A percentile compares a stretch with the other conserved stretches of the same genome.
Conservation (phyloP, 2,329 filamentous ascomycete species). For the Verticillium isaacii region DNA sequence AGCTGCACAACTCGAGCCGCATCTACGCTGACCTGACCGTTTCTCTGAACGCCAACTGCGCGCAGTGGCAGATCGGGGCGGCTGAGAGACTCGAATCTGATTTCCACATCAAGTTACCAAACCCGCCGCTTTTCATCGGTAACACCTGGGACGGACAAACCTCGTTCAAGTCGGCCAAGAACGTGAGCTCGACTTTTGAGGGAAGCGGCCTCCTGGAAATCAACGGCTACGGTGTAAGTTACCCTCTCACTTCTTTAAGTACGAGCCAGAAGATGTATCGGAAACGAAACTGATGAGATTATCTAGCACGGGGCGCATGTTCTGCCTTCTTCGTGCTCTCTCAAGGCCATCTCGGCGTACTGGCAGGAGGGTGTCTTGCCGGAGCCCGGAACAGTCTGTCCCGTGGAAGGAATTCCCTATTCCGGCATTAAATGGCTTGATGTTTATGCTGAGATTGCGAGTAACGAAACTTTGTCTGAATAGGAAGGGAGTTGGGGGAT, state of each 20-base stretch:
- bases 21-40: constrained; percentile 18
- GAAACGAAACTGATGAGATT: neutral
- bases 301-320: constrained; percentile 15
- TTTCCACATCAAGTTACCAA: constrained; percentile 25
- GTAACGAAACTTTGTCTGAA: neutral
- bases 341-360: constrained; percentile 21
- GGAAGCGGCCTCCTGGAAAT: constrained; percentile 31
- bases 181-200: constrained; percentile 28
- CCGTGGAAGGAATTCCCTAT: constrained; percentile 12
- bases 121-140: constrained; percentile 31
- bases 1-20: constrained; percentile 19
- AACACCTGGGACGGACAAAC: constrained; percentile 32
- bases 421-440: constrained; percentile 4
- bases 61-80: constrained; percentile 31
- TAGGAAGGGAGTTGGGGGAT: neutral
- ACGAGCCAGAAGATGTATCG: neutral
- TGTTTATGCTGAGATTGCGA: neutral
- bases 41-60: constrained; percentile 20
- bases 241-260: neutral
- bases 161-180: constrained; percentile 30
- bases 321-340: constrained; percentile 24
- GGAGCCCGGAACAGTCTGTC: constrained; percentile 22
- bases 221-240: constrained; percentile 23
- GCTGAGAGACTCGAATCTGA: constrained; percentile 28
- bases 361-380: constrained; percentile 29